Percentiles rank a stretch among this genome's conserved stretches.
These are phyloP conservation scores for Suillus brevipes DNA, from an alignment of 768 basidiomycete genomes.

Conservation along the genomic window DNA sequence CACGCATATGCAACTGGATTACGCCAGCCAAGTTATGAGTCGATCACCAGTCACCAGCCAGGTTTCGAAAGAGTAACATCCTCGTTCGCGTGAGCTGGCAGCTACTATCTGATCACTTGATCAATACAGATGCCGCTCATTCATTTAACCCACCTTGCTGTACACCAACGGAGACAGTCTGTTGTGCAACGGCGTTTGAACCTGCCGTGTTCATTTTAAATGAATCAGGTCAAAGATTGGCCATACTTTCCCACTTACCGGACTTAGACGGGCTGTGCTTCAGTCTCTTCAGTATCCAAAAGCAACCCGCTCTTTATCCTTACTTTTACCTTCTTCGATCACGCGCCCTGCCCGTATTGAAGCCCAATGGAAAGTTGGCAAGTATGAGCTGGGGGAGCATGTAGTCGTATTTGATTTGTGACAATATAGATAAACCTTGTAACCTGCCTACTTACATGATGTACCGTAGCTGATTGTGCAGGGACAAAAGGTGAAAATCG, in stretches of 20 bases:
- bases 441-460: not conserved
- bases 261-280: not conserved
- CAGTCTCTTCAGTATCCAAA: not conserved
- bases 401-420: not conserved
- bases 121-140: not conserved
- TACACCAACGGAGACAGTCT: not conserved
- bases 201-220: not conserved
- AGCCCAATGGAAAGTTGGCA: not conserved
- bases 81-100: not conserved
- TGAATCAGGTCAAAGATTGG: not conserved
- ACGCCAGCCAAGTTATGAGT: not conserved
- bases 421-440: not conserved
- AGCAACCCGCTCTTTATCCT: not conserved
- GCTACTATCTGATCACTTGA: not conserved
- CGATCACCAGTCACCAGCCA: not conserved
- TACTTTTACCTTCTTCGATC: not conserved
- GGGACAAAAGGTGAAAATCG: not conserved
- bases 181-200: not conserved
- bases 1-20: not conserved
- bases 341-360: not conserved
- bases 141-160: slow-evolving; percentile 6
- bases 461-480: not conserved
- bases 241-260: not conserved
- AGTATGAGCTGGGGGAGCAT: not conserved
- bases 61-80: not conserved